phyloP scores from a whole-genome alignment of 139 green algal genomes.

The Chlorella sp. region DNA sequence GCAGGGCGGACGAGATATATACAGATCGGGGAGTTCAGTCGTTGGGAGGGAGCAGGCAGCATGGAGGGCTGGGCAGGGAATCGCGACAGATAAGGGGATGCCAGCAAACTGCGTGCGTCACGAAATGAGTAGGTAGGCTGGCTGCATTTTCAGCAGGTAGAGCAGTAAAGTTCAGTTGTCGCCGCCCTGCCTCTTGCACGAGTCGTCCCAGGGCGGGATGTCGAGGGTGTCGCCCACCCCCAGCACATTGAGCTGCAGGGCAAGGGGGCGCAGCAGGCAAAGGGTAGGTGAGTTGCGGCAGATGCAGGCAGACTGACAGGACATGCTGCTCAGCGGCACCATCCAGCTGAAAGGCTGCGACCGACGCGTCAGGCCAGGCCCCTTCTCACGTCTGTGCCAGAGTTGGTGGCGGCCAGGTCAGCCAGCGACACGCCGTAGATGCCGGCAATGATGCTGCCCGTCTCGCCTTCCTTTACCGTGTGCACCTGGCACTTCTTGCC shows the following conservation, averaged over 20 bases:
- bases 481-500: slow-evolving; percentile 32
- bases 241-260: slow-evolving; percentile 17
- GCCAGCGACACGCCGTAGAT: slow-evolving; percentile 22
- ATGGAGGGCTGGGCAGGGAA: too few species aligned
- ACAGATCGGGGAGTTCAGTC: too few species aligned
- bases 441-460: not conserved
- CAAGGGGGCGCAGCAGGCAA: not conserved
- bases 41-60: too few species aligned
- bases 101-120: too few species aligned
- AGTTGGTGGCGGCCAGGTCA: slow-evolving; percentile 36
- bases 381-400: not conserved
- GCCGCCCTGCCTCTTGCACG: slow-evolving; percentile 1
- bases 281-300: not conserved
- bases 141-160: too few species aligned
- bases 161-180: too few species aligned
- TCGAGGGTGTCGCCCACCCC: slow-evolving; percentile 28
- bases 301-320: too few species aligned
- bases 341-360: too few species aligned
- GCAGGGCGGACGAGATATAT: too few species aligned
- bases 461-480: slow-evolving; percentile 35
- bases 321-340: not conserved
- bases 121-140: too few species aligned
- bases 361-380: not conserved
- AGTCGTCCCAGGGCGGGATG: slow-evolving; percentile 40
- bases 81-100: too few species aligned